phyloP scores from a whole-genome alignment of 208 protist genomes.

The Trypanosoma scelopori region DNA sequence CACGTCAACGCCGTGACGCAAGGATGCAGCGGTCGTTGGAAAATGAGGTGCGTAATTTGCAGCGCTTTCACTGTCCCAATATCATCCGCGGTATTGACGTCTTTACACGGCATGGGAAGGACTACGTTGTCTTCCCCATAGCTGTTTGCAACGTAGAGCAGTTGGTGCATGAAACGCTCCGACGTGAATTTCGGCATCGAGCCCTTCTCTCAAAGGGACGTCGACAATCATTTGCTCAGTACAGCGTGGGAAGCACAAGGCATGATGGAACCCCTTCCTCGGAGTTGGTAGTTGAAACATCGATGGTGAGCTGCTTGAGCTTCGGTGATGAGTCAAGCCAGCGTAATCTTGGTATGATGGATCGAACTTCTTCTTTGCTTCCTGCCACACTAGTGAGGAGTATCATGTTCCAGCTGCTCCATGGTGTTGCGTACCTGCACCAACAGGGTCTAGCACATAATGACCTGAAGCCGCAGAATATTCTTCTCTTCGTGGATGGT shows the following conservation, averaged over 20 bases:
- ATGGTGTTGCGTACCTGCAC: slow-evolving; percentile 78
- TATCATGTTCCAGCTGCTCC: slow-evolving; percentile 73
- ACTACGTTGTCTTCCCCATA: slow-evolving; percentile 83
- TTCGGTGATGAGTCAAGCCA: neutral
- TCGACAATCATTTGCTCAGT: neutral
- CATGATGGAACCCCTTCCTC: neutral
- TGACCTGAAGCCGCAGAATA: slow-evolving; percentile 85
- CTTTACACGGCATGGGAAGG: slow-evolving; percentile 73
- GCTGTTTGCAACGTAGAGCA: slow-evolving; percentile 79
- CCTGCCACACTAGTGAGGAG: slow-evolving; percentile 63
- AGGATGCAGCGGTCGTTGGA: slow-evolving; percentile 30
- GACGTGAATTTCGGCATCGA: slow-evolving; percentile 20
- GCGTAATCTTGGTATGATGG: neutral
- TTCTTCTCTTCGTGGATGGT: slow-evolving; percentile 78
- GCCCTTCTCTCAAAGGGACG: neutral
- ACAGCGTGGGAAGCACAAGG: neutral
- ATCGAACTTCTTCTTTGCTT: slow-evolving; percentile 24
- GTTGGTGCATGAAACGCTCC: slow-evolving; percentile 46
- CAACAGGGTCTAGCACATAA: slow-evolving; percentile 76
- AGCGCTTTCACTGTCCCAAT: slow-evolving; percentile 78
- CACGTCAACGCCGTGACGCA: slow-evolving; percentile 18
- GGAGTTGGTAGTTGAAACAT: slow-evolving; percentile 1
- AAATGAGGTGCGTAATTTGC: slow-evolving; percentile 70
- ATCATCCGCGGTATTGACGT: slow-evolving; percentile 74
- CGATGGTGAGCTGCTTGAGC: neutral